Evolutionary conservation across 371 early-diverging fungal species (phyloP).

Genomic region (Haplosporangium sp.): DNA sequence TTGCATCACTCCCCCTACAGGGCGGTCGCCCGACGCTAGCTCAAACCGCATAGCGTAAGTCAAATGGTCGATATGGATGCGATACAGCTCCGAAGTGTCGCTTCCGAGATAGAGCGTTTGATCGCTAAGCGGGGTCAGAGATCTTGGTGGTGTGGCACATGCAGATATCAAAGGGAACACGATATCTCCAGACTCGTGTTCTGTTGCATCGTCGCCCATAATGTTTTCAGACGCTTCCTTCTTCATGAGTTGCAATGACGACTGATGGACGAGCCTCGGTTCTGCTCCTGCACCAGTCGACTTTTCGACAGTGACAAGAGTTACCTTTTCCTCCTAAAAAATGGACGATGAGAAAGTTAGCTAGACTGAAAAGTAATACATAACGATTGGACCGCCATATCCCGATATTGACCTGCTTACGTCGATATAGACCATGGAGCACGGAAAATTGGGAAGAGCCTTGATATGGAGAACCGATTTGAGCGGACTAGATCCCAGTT

Average conservation of each 20-base stretch:
- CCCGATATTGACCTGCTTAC: conserved; percentile 14
- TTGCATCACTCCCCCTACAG: conserved; percentile 33
- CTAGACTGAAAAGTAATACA: background rate
- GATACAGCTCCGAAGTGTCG: conserved; percentile 38
- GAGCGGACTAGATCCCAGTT: conserved; percentile 9
- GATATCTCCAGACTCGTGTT: background rate
- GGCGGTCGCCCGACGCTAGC: conserved; percentile 33
- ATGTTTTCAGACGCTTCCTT: conserved; percentile 4
- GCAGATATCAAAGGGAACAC: conserved; percentile 41
- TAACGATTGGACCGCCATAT: background rate
- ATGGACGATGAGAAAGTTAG: background rate
- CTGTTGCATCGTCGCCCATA: background rate
- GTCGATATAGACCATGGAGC: conserved; percentile 41
- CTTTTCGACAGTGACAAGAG: conserved; percentile 29
- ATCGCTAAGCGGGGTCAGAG: conserved; percentile 2
- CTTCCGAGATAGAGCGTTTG: conserved; percentile 50
- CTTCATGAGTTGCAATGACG: conserved; percentile 21
- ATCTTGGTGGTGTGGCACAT: conserved; percentile 30
- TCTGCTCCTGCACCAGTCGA: background rate
- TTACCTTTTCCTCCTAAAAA: conserved; percentile 40
- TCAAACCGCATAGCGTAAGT: conserved; percentile 40
- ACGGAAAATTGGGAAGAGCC: conserved; percentile 35
- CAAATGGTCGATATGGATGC: conserved; percentile 23
- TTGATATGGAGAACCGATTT: conserved; percentile 32
- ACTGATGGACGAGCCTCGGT: conserved; percentile 19